Evolutionary conservation across 116 monocot species (phyloP).

Genomic region (Phalaenopsis hybrid): DNA sequence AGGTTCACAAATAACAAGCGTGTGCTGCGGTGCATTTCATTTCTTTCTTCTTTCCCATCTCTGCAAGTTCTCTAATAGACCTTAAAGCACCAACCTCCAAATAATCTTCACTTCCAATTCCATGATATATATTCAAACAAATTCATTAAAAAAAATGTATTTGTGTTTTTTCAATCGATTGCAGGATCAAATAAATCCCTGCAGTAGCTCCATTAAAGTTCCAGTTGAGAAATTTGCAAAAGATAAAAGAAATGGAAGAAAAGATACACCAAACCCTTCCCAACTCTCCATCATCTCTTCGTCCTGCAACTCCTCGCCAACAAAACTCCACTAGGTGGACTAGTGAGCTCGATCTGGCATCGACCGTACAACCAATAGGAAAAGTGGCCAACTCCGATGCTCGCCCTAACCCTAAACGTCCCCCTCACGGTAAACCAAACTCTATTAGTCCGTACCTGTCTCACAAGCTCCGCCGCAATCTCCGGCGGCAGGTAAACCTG

Average conservation of each 20-base stretch:
- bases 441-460: constrained; percentile 42
- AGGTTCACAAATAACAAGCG: background rate
- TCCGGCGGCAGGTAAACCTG: constrained; percentile 56
- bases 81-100: background rate
- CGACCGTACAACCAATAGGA: constrained; percentile 66
- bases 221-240: background rate
- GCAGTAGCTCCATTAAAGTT: background rate
- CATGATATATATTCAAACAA: background rate
- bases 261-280: background rate
- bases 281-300: constrained; percentile 30
- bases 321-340: constrained; percentile 69
- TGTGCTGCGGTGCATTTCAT: background rate
- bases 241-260: background rate
- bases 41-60: too few species aligned
- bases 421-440: constrained; percentile 54
- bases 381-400: constrained; percentile 39
- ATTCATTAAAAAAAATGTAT: background rate
- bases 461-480: constrained; percentile 30
- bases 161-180: background rate
- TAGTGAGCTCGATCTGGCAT: constrained; percentile 58
- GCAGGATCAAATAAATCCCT: too few species aligned
- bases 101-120: background rate
- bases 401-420: constrained; percentile 56
- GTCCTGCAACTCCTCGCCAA: constrained; percentile 64
- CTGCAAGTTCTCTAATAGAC: too few species aligned